Evolutionary conservation across 2,329 filamentous ascomycete species (phyloP).

Genomic region (Blumeria graminis): DNA sequence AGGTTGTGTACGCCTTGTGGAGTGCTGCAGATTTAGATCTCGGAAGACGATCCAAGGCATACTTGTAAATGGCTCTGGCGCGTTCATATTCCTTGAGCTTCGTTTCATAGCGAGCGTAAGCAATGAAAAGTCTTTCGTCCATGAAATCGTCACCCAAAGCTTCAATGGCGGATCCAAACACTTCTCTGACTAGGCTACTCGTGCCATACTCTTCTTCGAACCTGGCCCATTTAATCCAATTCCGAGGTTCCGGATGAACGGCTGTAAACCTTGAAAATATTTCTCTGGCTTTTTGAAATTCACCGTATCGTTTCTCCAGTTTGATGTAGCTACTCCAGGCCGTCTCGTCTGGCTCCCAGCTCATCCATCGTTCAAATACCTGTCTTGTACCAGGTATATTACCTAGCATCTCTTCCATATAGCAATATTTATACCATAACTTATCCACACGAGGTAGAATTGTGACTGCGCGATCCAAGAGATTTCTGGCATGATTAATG

Average conservation of each 20-base stretch:
- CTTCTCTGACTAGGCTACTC: slow-evolving; percentile 72
- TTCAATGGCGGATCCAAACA: slow-evolving; percentile 74
- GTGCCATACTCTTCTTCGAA: slow-evolving; percentile 94
- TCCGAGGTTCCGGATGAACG: slow-evolving; percentile 80
- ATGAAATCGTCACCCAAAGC: slow-evolving; percentile 83
- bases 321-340: slow-evolving; percentile 96
- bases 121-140: slow-evolving; percentile 86
- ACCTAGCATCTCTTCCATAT: slow-evolving; percentile 93
- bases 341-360: slow-evolving; percentile 89
- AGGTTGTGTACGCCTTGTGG: slow-evolving; percentile 87
- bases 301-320: slow-evolving; percentile 81
- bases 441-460: slow-evolving; percentile 82
- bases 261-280: slow-evolving; percentile 81
- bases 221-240: slow-evolving; percentile 97
- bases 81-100: slow-evolving; percentile 91
- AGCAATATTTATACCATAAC: slow-evolving; percentile 98
- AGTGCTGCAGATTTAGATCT: slow-evolving; percentile 63
- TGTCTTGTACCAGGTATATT: slow-evolving; percentile 82
- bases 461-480: slow-evolving; percentile 84
- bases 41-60: slow-evolving; percentile 75
- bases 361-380: slow-evolving; percentile 95
- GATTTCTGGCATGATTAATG: slow-evolving; percentile 88
- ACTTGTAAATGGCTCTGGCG: slow-evolving; percentile 86
- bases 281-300: slow-evolving; percentile 69
- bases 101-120: slow-evolving; percentile 84